These are phyloP conservation scores for Venturia oleaginea DNA, from an alignment of 2,329 filamentous ascomycete genomes.

Conservation along the genomic window DNA sequence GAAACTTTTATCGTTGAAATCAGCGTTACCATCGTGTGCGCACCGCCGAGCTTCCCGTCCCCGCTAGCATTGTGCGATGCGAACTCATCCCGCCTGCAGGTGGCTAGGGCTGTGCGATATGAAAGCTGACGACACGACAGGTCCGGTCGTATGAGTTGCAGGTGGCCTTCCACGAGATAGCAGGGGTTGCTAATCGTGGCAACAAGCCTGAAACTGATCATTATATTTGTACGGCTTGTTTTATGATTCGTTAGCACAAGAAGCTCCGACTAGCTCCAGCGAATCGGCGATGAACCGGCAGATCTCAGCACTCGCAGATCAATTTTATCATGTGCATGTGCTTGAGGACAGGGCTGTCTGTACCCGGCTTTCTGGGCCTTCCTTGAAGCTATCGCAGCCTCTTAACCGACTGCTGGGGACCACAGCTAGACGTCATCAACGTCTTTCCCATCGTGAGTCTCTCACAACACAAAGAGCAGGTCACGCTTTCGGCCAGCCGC, in stretches of 20 bases:
- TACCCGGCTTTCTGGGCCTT: neutral
- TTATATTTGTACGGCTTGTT: neutral
- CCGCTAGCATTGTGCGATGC: neutral
- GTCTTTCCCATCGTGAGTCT: neutral
- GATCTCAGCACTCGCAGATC: neutral
- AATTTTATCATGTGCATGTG: neutral
- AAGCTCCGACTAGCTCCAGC: neutral
- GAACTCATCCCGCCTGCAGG: neutral
- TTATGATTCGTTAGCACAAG: conserved; percentile 2
- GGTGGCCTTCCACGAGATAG: neutral
- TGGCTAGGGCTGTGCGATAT: neutral
- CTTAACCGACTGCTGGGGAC: neutral
- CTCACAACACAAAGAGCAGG: neutral
- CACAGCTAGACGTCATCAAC: neutral
- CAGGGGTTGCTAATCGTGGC: conserved; percentile 2
- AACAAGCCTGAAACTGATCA: neutral
- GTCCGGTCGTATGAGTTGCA: neutral
- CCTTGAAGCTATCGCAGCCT: neutral
- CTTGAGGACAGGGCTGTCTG: neutral
- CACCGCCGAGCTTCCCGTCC: neutral
- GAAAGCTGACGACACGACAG: neutral
- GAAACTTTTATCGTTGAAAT: neutral
- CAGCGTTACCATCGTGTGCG: neutral
- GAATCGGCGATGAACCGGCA: conserved; percentile 1
- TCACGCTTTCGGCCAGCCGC: neutral